Base-by-base conservation (phyloP, 768 basidiomycete species). In the Trametes maxima region DNA sequence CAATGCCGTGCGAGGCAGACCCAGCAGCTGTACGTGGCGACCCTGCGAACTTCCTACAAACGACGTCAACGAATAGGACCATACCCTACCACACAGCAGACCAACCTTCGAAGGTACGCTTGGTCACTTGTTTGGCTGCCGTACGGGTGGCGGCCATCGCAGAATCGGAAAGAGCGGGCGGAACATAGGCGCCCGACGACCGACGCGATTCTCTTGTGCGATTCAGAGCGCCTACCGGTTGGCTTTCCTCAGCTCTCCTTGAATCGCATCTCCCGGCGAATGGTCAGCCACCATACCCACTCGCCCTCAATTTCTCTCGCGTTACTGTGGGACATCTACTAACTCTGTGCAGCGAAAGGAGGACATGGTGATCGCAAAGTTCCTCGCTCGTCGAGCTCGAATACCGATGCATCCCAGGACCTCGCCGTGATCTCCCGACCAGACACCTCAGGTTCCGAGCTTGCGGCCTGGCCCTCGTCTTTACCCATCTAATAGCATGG, bases 1-100 rank as follows among this genome's bases (percentile, higher is more conserved):
- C 25, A 85, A 79, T 1, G 82, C 79, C 5, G 84, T 80, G 35
- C 70, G 70, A 1, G 88, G 83, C 1, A 91, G 64, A 65, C 51
- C 54, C 1, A 48, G 17, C 25, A 64, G 54, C 17, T 36, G 13
- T 0, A 44, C 25, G 42, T 50, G 19, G 21, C 42, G 48, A 13
- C 6, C 36, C 0, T 40, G n/a, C 2, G 43, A 7, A 2, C 16
- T 24, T 11, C 6, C 45, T 39, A 25, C 7, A 13, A n/a, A 12
- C n/a, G 39, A 52, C 6, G 17, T 35, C 5, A 44, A 39, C 10
- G 33, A 0, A 16, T 3, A 14, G 12, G 0, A n/a, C n/a, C n/a
- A n/a, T n/a, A n/a, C n/a, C n/a, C n/a, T 11, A 5, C 21, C 2
- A 19, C n/a, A 44, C 2, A 28, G 28, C 8, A 35, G 19, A 19